phyloP scores from a whole-genome alignment of 148 eudicot species.

The Chenopodium berlandieri region DNA sequence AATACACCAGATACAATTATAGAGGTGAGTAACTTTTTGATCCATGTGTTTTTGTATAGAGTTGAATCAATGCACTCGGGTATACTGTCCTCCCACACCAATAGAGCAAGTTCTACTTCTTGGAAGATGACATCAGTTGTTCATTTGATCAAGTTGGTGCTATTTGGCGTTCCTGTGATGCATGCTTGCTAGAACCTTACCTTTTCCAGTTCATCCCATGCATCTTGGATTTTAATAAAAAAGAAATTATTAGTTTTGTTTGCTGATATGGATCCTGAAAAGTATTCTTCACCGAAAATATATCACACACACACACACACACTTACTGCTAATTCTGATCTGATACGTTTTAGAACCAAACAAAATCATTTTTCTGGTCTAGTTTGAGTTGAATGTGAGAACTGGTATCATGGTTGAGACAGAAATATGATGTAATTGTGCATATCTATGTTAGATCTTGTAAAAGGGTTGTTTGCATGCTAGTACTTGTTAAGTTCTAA shows the following conservation, averaged over 20 bases:
- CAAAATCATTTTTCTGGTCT: background rate
- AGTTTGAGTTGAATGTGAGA: background rate
- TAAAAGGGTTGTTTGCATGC: background rate
- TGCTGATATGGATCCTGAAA: background rate
- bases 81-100: background rate
- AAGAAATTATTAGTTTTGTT: background rate
- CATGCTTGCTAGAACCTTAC: background rate
- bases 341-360: background rate
- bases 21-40: constrained; percentile 43
- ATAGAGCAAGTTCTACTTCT: background rate
- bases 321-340: background rate
- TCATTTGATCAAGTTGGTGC: background rate
- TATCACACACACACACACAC: too few relatives aligned
- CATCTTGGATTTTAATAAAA: background rate
- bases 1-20: constrained; percentile 32
- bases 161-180: background rate
- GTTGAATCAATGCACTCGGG: background rate
- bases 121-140: background rate
- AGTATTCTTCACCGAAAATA: background rate
- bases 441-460: background rate
- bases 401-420: background rate
- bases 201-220: background rate
- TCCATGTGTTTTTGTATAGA: background rate
- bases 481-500: background rate
- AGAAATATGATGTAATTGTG: too few relatives aligned